These are phyloP conservation scores for Penicillium sp. DNA, from an alignment of 2,329 filamentous ascomycete species.

Conservation along the genomic window DNA sequence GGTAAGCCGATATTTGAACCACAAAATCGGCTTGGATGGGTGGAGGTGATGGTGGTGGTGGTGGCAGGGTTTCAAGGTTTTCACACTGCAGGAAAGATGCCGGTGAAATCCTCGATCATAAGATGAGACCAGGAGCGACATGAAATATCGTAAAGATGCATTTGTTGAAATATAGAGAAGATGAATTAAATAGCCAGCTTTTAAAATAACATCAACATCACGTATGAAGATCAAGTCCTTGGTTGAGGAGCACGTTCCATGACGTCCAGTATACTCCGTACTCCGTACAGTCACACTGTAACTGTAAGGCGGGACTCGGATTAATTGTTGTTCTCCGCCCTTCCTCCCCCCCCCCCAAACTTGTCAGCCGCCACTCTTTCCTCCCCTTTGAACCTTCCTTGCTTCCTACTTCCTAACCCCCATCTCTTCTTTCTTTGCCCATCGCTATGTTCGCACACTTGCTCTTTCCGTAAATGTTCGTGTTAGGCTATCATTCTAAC, in stretches of 20 bases:
- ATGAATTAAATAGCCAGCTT: not conserved
- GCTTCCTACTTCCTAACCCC: conserved; percentile 18
- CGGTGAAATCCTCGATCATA: not conserved
- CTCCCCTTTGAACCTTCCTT: conserved; percentile 27
- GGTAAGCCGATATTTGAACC: not conserved
- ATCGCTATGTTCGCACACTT: conserved; percentile 28
- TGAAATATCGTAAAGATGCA: not conserved
- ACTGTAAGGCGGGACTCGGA: conserved; percentile 17
- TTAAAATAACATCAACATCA: not conserved
- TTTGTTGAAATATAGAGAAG: not conserved
- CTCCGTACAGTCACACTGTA: not conserved
- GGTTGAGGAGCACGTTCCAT: not conserved
- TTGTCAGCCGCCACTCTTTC: conserved; percentile 37
- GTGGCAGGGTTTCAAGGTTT: conserved; percentile 16
- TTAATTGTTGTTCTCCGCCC: conserved; percentile 36
- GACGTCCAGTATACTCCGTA: not conserved
- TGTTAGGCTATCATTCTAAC: conserved; percentile 28
- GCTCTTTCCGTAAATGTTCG: conserved; percentile 30
- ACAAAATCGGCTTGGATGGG: not conserved
- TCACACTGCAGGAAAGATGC: conserved; percentile 9
- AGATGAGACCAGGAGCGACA: not conserved
- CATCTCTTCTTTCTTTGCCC: conserved; percentile 7
- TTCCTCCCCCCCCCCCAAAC: not conserved
- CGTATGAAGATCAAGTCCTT: not conserved
- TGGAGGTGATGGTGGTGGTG: conserved; percentile 6